phyloP scores from a whole-genome alignment of 257 asterid genomes.

The Solanum sejunctum region DNA sequence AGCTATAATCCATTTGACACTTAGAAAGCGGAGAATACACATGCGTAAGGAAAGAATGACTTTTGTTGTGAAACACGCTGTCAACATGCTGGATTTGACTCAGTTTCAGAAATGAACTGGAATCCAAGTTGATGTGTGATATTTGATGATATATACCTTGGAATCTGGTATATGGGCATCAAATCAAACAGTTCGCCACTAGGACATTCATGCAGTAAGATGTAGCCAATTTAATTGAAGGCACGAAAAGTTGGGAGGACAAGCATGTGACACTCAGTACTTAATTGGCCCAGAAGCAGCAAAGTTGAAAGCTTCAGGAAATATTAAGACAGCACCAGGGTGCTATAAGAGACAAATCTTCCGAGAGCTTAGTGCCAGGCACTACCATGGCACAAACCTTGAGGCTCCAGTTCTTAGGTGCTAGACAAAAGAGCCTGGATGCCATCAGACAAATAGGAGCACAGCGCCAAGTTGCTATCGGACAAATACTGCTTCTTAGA shows the following conservation, averaged over 20 bases:
- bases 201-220: not conserved
- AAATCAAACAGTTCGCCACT: not conserved
- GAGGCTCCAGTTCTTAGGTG: not conserved
- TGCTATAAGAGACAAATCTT: not conserved
- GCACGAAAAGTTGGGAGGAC: not conserved
- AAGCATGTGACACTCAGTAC: not conserved
- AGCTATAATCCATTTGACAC: not conserved
- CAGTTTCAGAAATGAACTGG: not conserved
- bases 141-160: not conserved
- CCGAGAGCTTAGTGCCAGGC: not conserved
- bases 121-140: not conserved
- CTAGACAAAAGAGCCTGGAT: not conserved
- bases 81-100: not conserved
- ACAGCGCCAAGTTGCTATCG: not conserved
- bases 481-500: not conserved
- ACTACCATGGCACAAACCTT: not conserved
- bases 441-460: not conserved
- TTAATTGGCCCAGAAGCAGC: not conserved
- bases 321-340: not conserved
- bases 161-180: not conserved
- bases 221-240: not conserved
- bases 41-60: not conserved
- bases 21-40: not conserved
- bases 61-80: not conserved
- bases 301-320: not conserved